These are phyloP conservation scores for Aspergillus baeticus DNA, from an alignment of 495 filamentous ascomycete genomes.

Conservation along the genomic window DNA sequence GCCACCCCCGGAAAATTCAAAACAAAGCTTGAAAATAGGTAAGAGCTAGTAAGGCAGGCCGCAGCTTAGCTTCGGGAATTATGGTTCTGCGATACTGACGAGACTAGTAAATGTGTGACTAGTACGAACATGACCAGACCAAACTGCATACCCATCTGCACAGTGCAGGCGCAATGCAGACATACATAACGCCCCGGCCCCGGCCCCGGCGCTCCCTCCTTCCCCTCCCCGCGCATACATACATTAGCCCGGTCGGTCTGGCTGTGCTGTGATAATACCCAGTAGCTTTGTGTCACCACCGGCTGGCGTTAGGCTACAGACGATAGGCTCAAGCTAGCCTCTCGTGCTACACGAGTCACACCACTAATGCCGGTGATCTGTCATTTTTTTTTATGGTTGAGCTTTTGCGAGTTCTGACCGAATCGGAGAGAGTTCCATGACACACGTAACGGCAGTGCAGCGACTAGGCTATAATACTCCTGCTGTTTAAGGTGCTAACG, in stretches of 20 bases:
- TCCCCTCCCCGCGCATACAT: too few species aligned
- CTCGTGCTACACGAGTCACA: not conserved
- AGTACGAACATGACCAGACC: too few species aligned
- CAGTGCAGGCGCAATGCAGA: too few species aligned
- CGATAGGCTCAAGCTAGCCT: too few species aligned
- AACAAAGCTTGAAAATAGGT: not conserved
- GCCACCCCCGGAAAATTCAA: not conserved
- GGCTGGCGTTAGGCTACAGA: too few species aligned
- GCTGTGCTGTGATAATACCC: too few species aligned
- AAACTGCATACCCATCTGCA: too few species aligned
- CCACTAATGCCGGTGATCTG: constrained; percentile 4
- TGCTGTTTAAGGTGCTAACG: not conserved
- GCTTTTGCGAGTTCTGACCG: not conserved
- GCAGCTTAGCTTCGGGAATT: not conserved
- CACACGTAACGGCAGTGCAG: not conserved
- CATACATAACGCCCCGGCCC: too few species aligned
- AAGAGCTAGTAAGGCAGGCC: not conserved
- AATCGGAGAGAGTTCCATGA: not conserved
- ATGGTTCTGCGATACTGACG: not conserved
- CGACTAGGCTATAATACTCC: not conserved
- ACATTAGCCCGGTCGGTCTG: too few species aligned
- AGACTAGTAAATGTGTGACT: not conserved
- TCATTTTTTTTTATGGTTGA: not conserved
- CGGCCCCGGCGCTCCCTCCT: too few species aligned
- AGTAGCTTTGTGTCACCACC: too few species aligned